Conservation (phyloP, 495 filamentous ascomycete genomes). For the Penicillium macrosclerotiorum region DNA sequence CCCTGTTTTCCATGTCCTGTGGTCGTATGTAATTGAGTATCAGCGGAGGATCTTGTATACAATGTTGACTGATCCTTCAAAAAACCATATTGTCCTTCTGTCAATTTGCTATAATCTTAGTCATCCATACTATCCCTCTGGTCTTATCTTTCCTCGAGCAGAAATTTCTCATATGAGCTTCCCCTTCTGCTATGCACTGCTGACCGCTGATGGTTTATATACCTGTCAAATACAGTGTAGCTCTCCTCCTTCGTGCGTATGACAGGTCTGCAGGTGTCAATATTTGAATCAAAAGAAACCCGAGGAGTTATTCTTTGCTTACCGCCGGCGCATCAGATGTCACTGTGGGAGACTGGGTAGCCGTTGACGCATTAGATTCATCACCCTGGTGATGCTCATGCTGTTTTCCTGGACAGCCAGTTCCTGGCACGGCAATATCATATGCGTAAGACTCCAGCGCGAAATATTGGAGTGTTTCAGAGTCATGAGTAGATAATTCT, state of each 20-base stretch:
- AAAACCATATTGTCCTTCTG: too few species aligned
- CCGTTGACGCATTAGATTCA: constrained; percentile 1
- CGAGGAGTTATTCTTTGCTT: constrained; percentile 1
- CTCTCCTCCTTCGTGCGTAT: constrained; percentile 32
- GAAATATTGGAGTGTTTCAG: constrained; percentile 56
- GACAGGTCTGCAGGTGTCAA: constrained; percentile 27
- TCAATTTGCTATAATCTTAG: too few species aligned
- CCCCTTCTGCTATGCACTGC: too few species aligned
- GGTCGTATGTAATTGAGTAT: too few species aligned
- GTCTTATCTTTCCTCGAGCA: too few species aligned
- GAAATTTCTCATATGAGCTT: too few species aligned
- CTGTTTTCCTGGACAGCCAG: constrained; percentile 46
- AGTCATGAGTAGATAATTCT: constrained; percentile 45
- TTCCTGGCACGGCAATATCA: constrained; percentile 51
- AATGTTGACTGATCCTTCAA: too few species aligned
- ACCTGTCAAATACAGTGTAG: constrained; percentile 31
- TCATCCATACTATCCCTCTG: too few species aligned
- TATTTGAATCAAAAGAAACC: not conserved
- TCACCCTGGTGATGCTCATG: constrained; percentile 16
- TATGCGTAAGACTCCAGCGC: constrained; percentile 56
- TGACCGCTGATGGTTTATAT: too few species aligned
- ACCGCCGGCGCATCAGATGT: constrained; percentile 22
- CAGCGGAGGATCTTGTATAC: too few species aligned
- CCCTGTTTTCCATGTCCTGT: too few species aligned
- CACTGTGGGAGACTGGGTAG: constrained; percentile 3